phyloP scores from a whole-genome alignment of 306 rosid species.

The Abrus precatorius region DNA sequence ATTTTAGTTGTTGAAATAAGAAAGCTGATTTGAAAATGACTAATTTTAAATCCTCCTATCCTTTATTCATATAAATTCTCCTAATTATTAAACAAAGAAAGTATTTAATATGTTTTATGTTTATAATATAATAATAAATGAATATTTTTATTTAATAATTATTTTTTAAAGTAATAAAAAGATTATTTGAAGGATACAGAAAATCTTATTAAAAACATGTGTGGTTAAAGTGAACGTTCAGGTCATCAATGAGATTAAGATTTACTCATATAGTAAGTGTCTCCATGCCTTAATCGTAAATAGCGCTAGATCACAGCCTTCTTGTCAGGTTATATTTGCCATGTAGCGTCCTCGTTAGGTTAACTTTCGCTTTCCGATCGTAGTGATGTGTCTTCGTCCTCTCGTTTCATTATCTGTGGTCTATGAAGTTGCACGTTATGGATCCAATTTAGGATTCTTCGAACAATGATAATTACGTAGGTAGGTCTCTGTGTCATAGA shows the following conservation, averaged over 20 bases:
- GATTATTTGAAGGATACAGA: too few species aligned
- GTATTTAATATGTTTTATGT: too few species aligned
- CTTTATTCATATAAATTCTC: too few species aligned
- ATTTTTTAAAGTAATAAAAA: too few species aligned
- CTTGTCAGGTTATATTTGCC: constrained; percentile 23
- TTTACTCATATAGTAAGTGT: background rate
- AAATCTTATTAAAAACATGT: background rate
- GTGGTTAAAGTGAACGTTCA: background rate
- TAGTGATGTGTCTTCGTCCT: constrained; percentile 35
- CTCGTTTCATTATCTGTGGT: constrained; percentile 47
- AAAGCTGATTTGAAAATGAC: too few species aligned
- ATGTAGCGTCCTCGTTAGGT: constrained; percentile 56
- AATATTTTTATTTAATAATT: too few species aligned
- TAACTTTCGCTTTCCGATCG: constrained; percentile 57
- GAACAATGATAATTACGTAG: constrained; percentile 11
- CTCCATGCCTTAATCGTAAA: constrained; percentile 10
- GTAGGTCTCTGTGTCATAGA: background rate
- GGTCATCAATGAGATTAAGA: background rate
- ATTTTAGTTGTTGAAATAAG: too few species aligned
- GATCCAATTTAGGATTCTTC: constrained; percentile 19
- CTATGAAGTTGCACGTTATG: constrained; percentile 50
- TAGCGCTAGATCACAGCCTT: constrained; percentile 4
- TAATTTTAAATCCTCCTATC: too few species aligned
- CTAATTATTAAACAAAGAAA: too few species aligned
- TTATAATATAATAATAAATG: too few species aligned